Evolutionary conservation across 306 rosid genomes (phyloP).

Genomic region (Carpinus viminea): DNA sequence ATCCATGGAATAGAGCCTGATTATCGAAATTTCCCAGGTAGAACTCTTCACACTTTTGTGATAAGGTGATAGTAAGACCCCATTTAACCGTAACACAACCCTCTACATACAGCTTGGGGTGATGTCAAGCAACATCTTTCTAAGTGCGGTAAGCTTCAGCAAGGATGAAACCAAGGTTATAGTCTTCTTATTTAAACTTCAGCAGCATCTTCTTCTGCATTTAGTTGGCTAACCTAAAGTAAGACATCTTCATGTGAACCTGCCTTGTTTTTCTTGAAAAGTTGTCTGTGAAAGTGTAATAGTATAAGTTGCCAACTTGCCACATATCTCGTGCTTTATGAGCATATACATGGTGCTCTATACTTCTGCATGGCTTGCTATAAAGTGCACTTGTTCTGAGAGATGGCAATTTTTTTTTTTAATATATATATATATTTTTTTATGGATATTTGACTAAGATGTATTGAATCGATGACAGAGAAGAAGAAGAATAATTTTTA

Average conservation of each 20-base stretch:
- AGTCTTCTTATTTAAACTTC: slow-evolving; percentile 17
- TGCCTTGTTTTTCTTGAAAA: background rate
- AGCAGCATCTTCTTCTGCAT: background rate
- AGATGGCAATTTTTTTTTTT: background rate
- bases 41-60: background rate
- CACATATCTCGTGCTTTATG: background rate
- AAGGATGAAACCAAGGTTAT: slow-evolving; percentile 46
- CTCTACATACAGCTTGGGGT: slow-evolving; percentile 62
- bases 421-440: too few species aligned
- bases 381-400: background rate
- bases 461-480: too few species aligned
- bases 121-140: slow-evolving; percentile 65
- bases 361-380: background rate
- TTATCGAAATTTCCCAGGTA: slow-evolving; percentile 84
- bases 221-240: background rate
- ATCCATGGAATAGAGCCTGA: slow-evolving; percentile 92
- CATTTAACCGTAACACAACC: slow-evolving; percentile 25
- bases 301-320: slow-evolving; percentile 5
- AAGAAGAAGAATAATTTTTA: too few species aligned
- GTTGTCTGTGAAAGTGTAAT: background rate
- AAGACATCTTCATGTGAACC: background rate
- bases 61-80: slow-evolving; percentile 13
- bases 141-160: slow-evolving; percentile 53
- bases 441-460: too few species aligned
- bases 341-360: background rate